These are phyloP conservation scores for Phytophthora pistaciae DNA, from an alignment of 352 stramenopile genomes.

Conservation along the genomic window DNA sequence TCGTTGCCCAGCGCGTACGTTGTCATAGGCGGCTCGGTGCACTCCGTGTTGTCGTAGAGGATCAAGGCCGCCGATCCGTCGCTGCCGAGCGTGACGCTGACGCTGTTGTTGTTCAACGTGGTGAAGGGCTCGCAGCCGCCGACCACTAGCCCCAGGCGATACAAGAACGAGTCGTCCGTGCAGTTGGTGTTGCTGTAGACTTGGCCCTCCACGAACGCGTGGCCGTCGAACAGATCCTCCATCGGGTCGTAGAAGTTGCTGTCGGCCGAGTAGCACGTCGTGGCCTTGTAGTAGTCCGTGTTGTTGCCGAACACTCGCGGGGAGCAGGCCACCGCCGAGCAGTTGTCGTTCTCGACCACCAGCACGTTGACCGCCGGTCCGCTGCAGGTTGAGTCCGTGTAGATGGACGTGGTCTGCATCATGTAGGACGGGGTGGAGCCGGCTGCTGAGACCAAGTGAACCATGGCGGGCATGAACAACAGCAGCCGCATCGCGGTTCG, in stretches of 20 bases:
- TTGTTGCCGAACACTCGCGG: constrained; percentile 18
- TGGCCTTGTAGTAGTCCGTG: constrained; percentile 19
- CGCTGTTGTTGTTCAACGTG: constrained; percentile 26
- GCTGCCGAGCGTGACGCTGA: constrained; percentile 18
- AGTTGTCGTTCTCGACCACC: constrained; percentile 24
- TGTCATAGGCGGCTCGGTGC: constrained; percentile 15
- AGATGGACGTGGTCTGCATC: constrained; percentile 33
- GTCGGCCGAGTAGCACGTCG: constrained; percentile 25
- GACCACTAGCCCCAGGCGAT: constrained; percentile 22
- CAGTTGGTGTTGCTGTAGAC: constrained; percentile 27
- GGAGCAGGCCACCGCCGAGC: constrained; percentile 17
- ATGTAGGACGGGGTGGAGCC: constrained; percentile 21
- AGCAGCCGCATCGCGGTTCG: constrained; percentile 6
- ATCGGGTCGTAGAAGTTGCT: constrained; percentile 31
- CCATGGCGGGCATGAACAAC: background rate
- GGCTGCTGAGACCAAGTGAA: background rate
- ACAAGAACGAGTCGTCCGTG: constrained; percentile 21
- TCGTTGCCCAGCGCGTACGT: constrained; percentile 21
- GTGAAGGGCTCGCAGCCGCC: constrained; percentile 26
- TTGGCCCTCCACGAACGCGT: constrained; percentile 29
- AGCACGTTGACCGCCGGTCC: constrained; percentile 21
- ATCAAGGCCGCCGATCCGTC: constrained; percentile 23
- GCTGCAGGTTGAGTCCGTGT: constrained; percentile 20
- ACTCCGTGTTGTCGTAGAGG: constrained; percentile 29
- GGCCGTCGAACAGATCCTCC: constrained; percentile 20